Evolutionary conservation across 345 rosid species (phyloP).

Genomic region (Cardamine resedifolia): DNA sequence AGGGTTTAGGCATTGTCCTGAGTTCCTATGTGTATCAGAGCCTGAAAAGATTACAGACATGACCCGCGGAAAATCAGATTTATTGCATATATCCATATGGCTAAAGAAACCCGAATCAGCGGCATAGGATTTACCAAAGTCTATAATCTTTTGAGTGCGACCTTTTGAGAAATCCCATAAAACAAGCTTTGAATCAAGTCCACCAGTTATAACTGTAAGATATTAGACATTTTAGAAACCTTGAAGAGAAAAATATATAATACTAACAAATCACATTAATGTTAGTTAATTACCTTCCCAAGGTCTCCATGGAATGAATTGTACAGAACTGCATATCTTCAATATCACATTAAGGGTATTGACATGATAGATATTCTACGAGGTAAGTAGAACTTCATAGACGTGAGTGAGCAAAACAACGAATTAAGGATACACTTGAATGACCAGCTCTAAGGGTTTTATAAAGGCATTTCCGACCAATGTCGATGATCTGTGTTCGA

Average conservation of each 20-base stretch:
- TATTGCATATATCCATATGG: neutral
- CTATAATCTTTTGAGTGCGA: constrained; percentile 59
- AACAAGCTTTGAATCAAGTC: constrained; percentile 85
- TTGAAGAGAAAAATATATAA: neutral
- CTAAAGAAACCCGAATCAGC: neutral
- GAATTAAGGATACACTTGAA: constrained; percentile 72
- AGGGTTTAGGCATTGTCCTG: constrained; percentile 78
- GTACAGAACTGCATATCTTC: constrained; percentile 88
- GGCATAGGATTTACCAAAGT: constrained; percentile 54
- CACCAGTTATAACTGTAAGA: constrained; percentile 74
- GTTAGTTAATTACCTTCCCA: constrained; percentile 69
- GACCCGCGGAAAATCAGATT: neutral
- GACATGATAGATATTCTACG: neutral
- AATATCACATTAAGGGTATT: constrained; percentile 42
- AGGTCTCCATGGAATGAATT: constrained; percentile 92
- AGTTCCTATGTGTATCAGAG: constrained; percentile 33
- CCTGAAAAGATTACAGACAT: constrained; percentile 43
- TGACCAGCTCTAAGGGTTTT: constrained; percentile 89
- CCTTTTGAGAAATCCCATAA: constrained; percentile 97
- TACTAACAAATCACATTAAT: neutral
- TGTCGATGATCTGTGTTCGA: constrained; percentile 68
- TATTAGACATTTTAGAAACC: neutral
- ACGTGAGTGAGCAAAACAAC: neutral
- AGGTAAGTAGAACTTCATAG: neutral
- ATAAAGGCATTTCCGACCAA: constrained; percentile 63